Percentiles rank a stretch among this genome's conserved stretches.
These are phyloP conservation scores for Ascosphaera aggregata DNA, from an alignment of 2,329 filamentous ascomycete species.

Conservation along the genomic window DNA sequence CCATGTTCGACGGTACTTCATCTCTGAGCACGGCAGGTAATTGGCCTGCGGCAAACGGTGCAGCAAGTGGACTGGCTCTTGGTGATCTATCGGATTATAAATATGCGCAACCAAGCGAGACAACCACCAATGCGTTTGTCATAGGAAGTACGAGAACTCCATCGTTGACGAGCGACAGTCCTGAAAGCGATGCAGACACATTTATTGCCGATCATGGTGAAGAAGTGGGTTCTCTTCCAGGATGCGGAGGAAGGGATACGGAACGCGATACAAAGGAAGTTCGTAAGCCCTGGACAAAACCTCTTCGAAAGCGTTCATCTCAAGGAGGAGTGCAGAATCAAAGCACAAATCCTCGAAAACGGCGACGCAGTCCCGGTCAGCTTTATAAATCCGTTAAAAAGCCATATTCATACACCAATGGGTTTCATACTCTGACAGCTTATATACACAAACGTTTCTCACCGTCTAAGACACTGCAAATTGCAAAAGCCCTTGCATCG, in stretches of 20 bases:
- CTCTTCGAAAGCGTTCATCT: constrained; percentile 18
- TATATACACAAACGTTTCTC: constrained; percentile 60
- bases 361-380: constrained; percentile 48
- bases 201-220: neutral
- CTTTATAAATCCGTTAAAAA: constrained; percentile 80
- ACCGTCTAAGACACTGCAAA: constrained; percentile 51
- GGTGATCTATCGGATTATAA: constrained; percentile 12
- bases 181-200: neutral
- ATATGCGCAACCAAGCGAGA: constrained; percentile 3
- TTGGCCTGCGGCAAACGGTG: constrained; percentile 18
- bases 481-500: constrained; percentile 67
- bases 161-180: constrained; percentile 8
- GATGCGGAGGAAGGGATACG: neutral
- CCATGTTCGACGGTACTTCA: constrained; percentile 21
- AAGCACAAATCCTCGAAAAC: constrained; percentile 19
- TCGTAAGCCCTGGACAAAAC: constrained; percentile 2
- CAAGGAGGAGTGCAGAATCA: constrained; percentile 9
- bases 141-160: constrained; percentile 36
- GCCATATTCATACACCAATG: constrained; percentile 74
- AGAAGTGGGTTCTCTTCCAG: constrained; percentile 2
- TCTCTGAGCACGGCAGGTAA: constrained; percentile 21
- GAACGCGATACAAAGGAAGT: neutral
- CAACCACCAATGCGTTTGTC: constrained; percentile 32
- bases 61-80: constrained; percentile 12
- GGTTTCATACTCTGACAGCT: constrained; percentile 71